phyloP scores from a whole-genome alignment of 108 stramenopile genomes.

The Craspedostauros australis region DNA sequence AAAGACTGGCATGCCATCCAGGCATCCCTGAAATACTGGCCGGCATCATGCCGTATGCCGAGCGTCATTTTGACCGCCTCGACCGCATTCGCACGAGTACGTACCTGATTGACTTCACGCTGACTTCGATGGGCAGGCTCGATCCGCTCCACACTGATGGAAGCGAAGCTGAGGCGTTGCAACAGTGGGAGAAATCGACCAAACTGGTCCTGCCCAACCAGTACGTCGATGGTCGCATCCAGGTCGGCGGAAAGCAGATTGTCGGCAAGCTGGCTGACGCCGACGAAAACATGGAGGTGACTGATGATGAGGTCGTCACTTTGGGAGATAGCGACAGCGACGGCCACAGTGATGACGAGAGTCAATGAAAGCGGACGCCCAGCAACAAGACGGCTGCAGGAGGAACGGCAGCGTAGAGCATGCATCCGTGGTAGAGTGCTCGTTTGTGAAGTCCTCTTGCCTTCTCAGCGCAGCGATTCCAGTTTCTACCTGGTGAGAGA shows the following conservation, averaged over 20 bases:
- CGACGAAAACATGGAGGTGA: slow-evolving; percentile 6
- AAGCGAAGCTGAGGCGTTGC: slow-evolving; percentile 32
- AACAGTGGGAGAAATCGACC: slow-evolving; percentile 45
- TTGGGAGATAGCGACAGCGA: slow-evolving; percentile 81
- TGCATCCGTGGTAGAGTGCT: too few relatives aligned
- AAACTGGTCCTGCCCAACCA: slow-evolving; percentile 72
- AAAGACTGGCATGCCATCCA: slow-evolving; percentile 44
- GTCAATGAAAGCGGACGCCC: slow-evolving; percentile 4
- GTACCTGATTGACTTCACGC: slow-evolving; percentile 69
- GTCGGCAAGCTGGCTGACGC: slow-evolving; percentile 22
- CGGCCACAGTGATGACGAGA: slow-evolving; percentile 12
- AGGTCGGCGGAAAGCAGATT: slow-evolving; percentile 63
- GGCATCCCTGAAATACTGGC: slow-evolving; percentile 72
- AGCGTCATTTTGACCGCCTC: slow-evolving; percentile 82
- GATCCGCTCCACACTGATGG: slow-evolving; percentile 16
- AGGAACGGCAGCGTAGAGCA: not conserved
- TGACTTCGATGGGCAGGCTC: slow-evolving; percentile 63
- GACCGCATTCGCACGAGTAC: slow-evolving; percentile 65
- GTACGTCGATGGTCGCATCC: slow-evolving; percentile 62
- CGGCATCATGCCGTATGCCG: slow-evolving; percentile 78
- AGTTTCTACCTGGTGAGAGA: too few relatives aligned
- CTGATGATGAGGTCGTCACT: slow-evolving; percentile 60
- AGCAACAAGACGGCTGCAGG: not conserved
- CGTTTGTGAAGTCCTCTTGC: too few relatives aligned
- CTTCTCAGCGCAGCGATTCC: too few relatives aligned